A percentile compares a stretch with the other conserved stretches of the same genome.
These are phyloP conservation scores for Suillus fuscotomentosus DNA, from an alignment of 768 basidiomycete genomes.

Conservation along the genomic window DNA sequence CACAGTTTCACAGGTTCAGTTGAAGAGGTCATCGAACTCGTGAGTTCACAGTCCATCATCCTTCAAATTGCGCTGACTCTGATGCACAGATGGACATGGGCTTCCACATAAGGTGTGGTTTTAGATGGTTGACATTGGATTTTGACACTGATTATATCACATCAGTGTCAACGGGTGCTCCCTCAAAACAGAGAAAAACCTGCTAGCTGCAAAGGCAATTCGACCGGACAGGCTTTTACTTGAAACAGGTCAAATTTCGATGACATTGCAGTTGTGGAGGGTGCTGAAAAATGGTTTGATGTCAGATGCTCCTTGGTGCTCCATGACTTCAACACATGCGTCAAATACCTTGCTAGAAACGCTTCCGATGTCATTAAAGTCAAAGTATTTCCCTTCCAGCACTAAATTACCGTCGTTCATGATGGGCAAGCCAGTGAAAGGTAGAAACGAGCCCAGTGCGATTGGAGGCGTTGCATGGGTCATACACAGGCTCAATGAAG, in stretches of 20 bases:
- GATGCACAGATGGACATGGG: conserved; percentile 65
- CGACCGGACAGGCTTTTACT: conserved; percentile 60
- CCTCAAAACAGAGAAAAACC: conserved; percentile 68
- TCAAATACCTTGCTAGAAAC: conserved; percentile 49
- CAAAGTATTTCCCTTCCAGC: conserved; percentile 49
- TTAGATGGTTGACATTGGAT: not conserved
- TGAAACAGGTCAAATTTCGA: conserved; percentile 59
- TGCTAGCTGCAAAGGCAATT: conserved; percentile 54
- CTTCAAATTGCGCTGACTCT: not conserved
- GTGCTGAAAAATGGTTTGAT: conserved; percentile 5
- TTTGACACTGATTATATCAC: not conserved
- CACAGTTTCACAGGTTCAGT: conserved; percentile 77
- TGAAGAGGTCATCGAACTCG: conserved; percentile 64
- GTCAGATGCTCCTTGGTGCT: conserved; percentile 71
- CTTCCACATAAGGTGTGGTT: conserved; percentile 56
- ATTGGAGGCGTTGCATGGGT: conserved; percentile 76
- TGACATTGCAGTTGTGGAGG: not conserved
- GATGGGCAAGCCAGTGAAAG: conserved; percentile 63
- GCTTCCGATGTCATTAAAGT: conserved; percentile 45
- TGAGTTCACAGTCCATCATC: conserved; percentile 30
- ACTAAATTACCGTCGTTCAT: conserved; percentile 59
- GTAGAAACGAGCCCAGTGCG: conserved; percentile 69
- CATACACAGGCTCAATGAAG: conserved; percentile 47
- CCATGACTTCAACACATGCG: conserved; percentile 65
- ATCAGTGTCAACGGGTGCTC: conserved; percentile 72